Conservation (phyloP, 176 grass and related monocot genomes). For the Tuctoria greenei region DNA sequence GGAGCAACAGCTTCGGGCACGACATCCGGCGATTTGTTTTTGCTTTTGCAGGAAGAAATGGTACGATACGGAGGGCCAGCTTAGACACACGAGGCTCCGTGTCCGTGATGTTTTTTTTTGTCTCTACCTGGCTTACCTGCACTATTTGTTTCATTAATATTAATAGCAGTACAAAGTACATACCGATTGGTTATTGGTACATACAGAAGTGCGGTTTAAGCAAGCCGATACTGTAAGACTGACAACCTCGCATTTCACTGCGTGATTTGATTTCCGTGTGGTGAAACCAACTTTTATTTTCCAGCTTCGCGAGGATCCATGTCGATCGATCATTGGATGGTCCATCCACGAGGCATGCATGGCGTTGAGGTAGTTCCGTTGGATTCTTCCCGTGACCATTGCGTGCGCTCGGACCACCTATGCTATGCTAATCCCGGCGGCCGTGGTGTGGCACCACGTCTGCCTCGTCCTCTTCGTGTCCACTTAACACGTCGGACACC, state of each 20-base stretch:
- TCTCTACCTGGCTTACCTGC: not conserved
- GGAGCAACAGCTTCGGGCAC: too few species aligned
- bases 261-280: not conserved
- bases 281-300: not conserved
- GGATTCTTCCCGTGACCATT: not conserved
- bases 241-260: not conserved
- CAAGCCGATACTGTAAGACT: not conserved
- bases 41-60: too few species aligned
- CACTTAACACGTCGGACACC: not conserved
- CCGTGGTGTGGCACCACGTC: not conserved
- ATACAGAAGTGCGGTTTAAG: not conserved
- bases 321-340: not conserved
- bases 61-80: too few species aligned
- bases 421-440: not conserved
- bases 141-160: not conserved
- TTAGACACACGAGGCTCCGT: not conserved
- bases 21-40: too few species aligned
- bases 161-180: not conserved
- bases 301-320: not conserved
- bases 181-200: not conserved
- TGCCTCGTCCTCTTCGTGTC: not conserved
- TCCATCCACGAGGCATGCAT: not conserved
- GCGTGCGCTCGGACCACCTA: not conserved
- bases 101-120: not conserved
- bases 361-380: not conserved